Evolutionary conservation across 2,329 filamentous ascomycete species (phyloP).

Genomic region (Penicillium decumbens): DNA sequence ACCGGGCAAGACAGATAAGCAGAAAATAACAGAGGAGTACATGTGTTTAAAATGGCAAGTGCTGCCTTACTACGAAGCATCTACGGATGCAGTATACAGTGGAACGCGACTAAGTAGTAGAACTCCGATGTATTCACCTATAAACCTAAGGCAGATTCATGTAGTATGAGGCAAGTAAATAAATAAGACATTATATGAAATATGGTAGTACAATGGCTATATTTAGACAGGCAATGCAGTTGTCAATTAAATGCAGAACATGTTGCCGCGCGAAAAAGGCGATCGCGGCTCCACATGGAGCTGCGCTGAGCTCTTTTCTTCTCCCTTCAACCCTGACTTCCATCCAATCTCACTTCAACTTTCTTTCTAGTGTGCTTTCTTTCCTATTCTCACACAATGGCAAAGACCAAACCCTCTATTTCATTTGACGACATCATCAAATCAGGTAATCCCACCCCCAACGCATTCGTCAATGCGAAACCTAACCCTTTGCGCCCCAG

Average conservation of each 20-base stretch:
- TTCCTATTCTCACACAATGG: conserved; percentile 29
- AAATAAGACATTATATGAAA: too few relatives aligned
- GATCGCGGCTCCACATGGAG: conserved; percentile 5
- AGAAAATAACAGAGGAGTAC: background rate
- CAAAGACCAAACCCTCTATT: conserved; percentile 26
- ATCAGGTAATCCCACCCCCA: conserved; percentile 38
- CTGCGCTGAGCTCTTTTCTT: conserved; percentile 13
- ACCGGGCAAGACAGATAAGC: background rate
- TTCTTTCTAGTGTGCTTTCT: background rate
- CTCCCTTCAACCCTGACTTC: background rate
- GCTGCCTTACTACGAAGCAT: background rate
- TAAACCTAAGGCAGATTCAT: too few relatives aligned
- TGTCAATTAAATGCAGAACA: background rate
- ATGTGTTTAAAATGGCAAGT: background rate
- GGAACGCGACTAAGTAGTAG: background rate
- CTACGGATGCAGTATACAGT: background rate
- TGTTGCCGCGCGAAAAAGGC: background rate
- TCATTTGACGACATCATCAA: conserved; percentile 52
- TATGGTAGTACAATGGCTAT: too few relatives aligned
- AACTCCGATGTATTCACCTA: background rate
- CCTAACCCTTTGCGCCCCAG: conserved; percentile 29
- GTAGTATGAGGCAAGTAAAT: too few relatives aligned
- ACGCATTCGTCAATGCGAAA: conserved; percentile 2
- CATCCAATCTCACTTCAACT: background rate
- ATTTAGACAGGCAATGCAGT: too few relatives aligned